Evolutionary conservation across 495 filamentous ascomycete genomes (phyloP).

Genomic region (Neurospora sublineolata): DNA sequence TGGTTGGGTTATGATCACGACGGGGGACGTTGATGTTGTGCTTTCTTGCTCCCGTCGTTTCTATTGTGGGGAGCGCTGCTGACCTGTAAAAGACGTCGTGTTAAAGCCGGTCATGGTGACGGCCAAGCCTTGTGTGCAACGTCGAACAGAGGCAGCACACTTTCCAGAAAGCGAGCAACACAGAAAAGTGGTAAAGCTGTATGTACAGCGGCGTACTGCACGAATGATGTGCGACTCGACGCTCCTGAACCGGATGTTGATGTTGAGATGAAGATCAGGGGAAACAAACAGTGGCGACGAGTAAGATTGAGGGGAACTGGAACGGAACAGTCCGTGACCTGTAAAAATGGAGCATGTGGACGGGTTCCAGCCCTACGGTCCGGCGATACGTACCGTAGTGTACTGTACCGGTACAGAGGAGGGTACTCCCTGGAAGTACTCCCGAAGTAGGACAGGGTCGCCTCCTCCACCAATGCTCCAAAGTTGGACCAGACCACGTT

Average conservation of each 20-base stretch:
- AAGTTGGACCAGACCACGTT: not conserved
- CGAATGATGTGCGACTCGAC: not conserved
- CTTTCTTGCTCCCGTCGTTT: not conserved
- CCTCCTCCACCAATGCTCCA: not conserved
- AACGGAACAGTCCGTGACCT: not conserved
- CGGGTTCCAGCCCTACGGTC: not conserved
- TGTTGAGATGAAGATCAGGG: not conserved
- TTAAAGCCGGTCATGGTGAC: not conserved
- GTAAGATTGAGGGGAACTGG: not conserved
- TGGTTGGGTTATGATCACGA: not conserved
- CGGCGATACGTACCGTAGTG: not conserved
- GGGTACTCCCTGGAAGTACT: not conserved
- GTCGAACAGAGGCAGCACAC: not conserved
- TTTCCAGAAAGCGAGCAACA: not conserved
- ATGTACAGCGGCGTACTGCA: not conserved
- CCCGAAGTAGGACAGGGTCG: not conserved
- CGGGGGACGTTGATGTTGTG: not conserved
- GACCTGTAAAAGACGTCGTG: not conserved
- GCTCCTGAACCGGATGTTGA: not conserved
- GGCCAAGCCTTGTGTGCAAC: not conserved
- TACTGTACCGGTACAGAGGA: not conserved
- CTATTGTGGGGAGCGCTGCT: not conserved
- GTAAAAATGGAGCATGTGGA: not conserved
- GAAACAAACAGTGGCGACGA: not conserved
- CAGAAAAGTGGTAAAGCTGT: not conserved